Evolutionary conservation across 306 rosid species (phyloP).

Genomic region (Quercus engelmannii): DNA sequence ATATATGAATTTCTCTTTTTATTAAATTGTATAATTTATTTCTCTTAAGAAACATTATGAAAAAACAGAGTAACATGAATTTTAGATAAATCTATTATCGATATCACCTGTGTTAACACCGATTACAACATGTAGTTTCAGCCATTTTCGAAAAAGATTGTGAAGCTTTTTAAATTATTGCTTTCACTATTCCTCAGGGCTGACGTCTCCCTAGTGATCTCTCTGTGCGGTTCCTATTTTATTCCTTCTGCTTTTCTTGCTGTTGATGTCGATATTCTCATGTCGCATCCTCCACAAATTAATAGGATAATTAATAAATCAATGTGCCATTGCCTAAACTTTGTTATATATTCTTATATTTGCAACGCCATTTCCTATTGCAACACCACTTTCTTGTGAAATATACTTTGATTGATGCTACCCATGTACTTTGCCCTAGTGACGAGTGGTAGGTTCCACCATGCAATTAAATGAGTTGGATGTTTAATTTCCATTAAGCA

Average conservation of each 20-base stretch:
- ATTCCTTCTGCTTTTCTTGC: not conserved
- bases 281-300: not conserved
- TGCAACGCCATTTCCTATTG: not conserved
- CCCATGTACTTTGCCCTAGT: not conserved
- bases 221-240: not conserved
- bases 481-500: not conserved
- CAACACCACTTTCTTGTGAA: not conserved
- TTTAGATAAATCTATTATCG: too few relatives aligned
- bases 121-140: too few relatives aligned
- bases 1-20: too few relatives aligned
- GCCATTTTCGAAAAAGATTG: too few relatives aligned
- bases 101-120: too few relatives aligned
- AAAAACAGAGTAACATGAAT: too few relatives aligned
- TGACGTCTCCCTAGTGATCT: not conserved
- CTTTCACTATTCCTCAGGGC: not conserved
- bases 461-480: conserved; percentile 1
- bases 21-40: too few relatives aligned
- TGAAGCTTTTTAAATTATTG: not conserved
- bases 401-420: not conserved
- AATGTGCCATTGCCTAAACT: not conserved
- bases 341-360: not conserved
- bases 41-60: too few relatives aligned
- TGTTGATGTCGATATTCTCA: not conserved
- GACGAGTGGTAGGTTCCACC: conserved; percentile 6
- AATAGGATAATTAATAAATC: not conserved